Conservation (phyloP, 228 moss, liverwort and hornwort genomes). For the Sphagnum magellanicum region DNA sequence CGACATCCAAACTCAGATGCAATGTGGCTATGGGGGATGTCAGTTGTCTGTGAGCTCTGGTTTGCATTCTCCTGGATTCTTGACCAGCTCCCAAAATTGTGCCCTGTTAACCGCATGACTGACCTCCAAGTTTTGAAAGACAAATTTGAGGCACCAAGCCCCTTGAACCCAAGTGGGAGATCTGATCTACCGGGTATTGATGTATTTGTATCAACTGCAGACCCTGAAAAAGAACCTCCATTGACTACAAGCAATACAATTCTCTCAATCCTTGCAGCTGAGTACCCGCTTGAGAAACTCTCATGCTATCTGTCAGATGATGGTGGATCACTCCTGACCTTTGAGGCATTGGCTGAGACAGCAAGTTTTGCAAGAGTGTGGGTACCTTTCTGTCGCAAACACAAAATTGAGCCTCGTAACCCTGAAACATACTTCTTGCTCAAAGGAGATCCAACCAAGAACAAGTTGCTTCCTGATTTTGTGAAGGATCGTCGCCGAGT, state of each 20-base stretch:
- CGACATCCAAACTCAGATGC: constrained; percentile 44
- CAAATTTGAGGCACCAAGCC: constrained; percentile 47
- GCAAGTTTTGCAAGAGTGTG: constrained; percentile 77
- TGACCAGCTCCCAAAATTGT: constrained; percentile 57
- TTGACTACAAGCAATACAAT: constrained; percentile 73
- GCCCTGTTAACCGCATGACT: constrained; percentile 49
- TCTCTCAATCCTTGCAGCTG: constrained; percentile 68
- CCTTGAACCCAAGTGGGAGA: constrained; percentile 49
- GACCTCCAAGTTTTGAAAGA: constrained; percentile 48
- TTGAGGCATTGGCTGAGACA: constrained; percentile 73
- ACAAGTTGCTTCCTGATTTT: constrained; percentile 66
- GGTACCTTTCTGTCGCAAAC: constrained; percentile 85
- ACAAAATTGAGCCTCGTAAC: constrained; percentile 69
- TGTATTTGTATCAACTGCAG: constrained; percentile 75
- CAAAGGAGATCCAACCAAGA: constrained; percentile 73
- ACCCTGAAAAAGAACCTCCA: constrained; percentile 81
- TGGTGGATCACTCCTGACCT: constrained; percentile 63
- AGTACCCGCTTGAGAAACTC: constrained; percentile 71
- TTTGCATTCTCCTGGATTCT: constrained; percentile 75
- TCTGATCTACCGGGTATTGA: constrained; percentile 68
- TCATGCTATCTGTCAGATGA: constrained; percentile 83
- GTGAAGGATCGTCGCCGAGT: constrained; percentile 77
- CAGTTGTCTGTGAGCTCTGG: constrained; percentile 55
- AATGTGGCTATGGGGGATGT: constrained; percentile 62
- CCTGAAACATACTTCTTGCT: constrained; percentile 66